Base-by-base conservation (phyloP, 352 stramenopile genomes). In the Phytophthora citrophthora region DNA sequence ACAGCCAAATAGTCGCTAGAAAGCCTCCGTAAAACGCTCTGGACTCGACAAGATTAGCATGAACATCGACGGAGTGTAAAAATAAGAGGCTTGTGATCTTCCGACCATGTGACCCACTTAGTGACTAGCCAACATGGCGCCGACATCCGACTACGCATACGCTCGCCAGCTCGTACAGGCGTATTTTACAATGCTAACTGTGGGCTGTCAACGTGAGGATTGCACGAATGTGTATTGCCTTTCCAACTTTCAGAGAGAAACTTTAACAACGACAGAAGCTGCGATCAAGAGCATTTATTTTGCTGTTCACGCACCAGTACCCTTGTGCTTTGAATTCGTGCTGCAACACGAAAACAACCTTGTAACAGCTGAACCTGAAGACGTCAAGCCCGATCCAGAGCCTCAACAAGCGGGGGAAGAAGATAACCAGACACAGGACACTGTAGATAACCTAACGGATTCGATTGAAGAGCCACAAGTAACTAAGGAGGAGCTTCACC, bases 161-260 rank as follows among this genome's bases (percentile, higher is more conserved):
- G 83, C 83, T 51, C 61, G 61, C n/a, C 58, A 70, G n/a, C 76
- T 92, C 11, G 79, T 92, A 46, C 55, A 64, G 15, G 53, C 68
- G 40, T 92, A 92, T 55, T 92, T 89, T 34, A 31, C 23, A 23
- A 90, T 92, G 76, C 47, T 92, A 29, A 92, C 74, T 0, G 54
- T 72, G 40, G 81, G 83, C 1, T 92, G 83, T 45, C 59, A 57
- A 3, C 31, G 48, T 24, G 29, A n/a, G 1, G 24, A 32, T 4
- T 92, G 83, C 32, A 41, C 8, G 2, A 92, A 83, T 47, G 24
- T 9, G 7, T 41, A 68, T 20, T 92, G 81, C 52, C 56, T 49
- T 24, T 83, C 72, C 16, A 87, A 76, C 26, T 5, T 40, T 27
- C 29, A 61, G 23, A 56, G 34, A 32, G 9, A 12, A 5, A 46